Conservation (phyloP, 140 eudicot species). For the Cichorium intybus region DNA sequence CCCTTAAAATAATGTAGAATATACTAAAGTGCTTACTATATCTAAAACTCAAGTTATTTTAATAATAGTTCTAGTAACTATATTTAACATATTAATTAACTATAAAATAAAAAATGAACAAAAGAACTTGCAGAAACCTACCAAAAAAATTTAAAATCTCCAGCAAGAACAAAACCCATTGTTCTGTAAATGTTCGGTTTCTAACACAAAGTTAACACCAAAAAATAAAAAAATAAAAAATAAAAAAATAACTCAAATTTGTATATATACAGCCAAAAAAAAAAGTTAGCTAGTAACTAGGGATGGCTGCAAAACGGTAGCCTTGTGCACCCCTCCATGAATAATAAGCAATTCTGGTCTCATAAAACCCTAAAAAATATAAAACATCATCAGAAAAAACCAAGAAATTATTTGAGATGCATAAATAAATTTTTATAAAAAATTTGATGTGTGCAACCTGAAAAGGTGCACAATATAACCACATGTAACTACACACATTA, state of each 20-base stretch:
- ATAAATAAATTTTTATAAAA: not conserved
- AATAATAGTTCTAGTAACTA: too few species aligned
- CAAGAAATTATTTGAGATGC: constrained; percentile 4
- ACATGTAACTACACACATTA: too few species aligned
- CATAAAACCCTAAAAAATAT: constrained; percentile 39
- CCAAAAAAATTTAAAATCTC: not conserved
- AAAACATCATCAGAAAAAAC: constrained; percentile 12
- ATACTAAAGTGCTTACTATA: too few species aligned
- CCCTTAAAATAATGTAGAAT: too few species aligned
- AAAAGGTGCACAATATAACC: too few species aligned
- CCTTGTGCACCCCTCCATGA: constrained; percentile 98
- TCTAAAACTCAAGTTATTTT: too few species aligned
- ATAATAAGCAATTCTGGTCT: constrained; percentile 67
- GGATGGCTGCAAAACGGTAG: constrained; percentile 74
- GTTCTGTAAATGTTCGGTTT: not conserved
- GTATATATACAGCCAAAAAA: constrained; percentile 17
- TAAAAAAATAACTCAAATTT: not conserved
- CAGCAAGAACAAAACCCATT: not conserved
- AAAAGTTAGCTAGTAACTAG: constrained; percentile 45
- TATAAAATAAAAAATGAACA: not conserved
- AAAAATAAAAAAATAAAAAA: not conserved
- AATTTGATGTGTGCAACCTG: too few species aligned
- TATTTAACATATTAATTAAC: not conserved
- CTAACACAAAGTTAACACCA: too few species aligned
- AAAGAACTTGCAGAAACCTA: not conserved